Evolutionary conservation across 2,329 filamentous ascomycete genomes (phyloP).

Genomic region (Trichoderma lentiforme): DNA sequence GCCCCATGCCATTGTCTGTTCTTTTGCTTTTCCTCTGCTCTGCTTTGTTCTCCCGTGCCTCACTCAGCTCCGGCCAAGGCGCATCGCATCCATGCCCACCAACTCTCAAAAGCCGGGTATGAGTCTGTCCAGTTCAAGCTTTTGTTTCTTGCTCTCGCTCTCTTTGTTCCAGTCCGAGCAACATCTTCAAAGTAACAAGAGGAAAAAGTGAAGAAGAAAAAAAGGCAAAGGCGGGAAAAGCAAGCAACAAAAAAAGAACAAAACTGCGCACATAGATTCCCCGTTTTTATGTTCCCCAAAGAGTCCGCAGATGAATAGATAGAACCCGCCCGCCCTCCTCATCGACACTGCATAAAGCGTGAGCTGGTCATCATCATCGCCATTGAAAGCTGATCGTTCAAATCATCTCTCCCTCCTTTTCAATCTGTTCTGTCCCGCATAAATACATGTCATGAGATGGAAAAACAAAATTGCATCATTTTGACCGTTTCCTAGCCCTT

Average conservation of each 20-base stretch:
- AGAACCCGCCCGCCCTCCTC: not conserved
- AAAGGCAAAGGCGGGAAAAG: not conserved
- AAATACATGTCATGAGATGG: slow-evolving; percentile 8
- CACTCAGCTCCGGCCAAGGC: not conserved
- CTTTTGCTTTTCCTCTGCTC: not conserved
- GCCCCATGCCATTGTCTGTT: not conserved
- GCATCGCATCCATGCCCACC: not conserved
- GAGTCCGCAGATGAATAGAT: slow-evolving; percentile 15
- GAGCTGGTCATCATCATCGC: slow-evolving; percentile 16
- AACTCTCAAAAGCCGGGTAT: not conserved
- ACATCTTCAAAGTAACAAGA: slow-evolving; percentile 10
- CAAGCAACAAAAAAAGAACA: slow-evolving; percentile 17
- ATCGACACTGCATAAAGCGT: slow-evolving; percentile 11
- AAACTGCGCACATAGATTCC: slow-evolving; percentile 25
- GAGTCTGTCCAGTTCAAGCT: not conserved
- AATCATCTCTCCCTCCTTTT: slow-evolving; percentile 20
- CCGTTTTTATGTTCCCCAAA: slow-evolving; percentile 19
- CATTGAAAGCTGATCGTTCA: slow-evolving; percentile 14
- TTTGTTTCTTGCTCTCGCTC: not conserved
- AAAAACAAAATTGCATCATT: slow-evolving; percentile 13
- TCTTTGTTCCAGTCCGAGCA: slow-evolving; percentile 8
- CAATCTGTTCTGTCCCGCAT: slow-evolving; percentile 12
- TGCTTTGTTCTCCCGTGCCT: not conserved
- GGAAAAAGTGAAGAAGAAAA: not conserved
- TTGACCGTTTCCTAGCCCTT: not conserved